A percentile compares a stretch with the other conserved stretches of the same genome.
Conservation (phyloP, 352 stramenopile genomes). For the Phytophthora uliginosa region DNA sequence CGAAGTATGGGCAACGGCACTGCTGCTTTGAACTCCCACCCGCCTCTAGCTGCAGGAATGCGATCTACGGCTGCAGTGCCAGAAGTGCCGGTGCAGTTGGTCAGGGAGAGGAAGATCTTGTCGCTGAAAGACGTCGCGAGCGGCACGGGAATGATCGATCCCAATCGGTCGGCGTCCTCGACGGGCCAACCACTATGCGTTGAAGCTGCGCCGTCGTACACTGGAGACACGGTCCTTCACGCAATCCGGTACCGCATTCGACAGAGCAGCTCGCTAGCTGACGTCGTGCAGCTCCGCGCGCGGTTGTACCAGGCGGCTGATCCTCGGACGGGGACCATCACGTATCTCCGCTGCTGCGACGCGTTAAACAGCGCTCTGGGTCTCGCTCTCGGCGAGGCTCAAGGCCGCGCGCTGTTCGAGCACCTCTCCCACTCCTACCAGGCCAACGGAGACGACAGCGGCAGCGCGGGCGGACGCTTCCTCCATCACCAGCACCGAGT, state of each 20-base stretch:
- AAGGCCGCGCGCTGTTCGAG: slow-evolving; percentile 63
- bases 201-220: slow-evolving; percentile 6
- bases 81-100: slow-evolving; percentile 12
- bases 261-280: slow-evolving; percentile 49
- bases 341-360: slow-evolving; percentile 51
- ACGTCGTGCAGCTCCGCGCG: slow-evolving; percentile 62
- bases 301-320: slow-evolving; percentile 61
- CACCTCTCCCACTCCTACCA: slow-evolving; percentile 42
- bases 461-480: slow-evolving; percentile 46
- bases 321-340: slow-evolving; percentile 61
- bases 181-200: slow-evolving; percentile 1
- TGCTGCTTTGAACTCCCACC: background rate
- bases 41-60: slow-evolving; percentile 11
- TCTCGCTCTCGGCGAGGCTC: slow-evolving; percentile 49
- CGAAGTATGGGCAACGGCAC: slow-evolving; percentile 12
- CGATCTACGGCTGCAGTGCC: background rate
- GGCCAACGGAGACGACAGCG: slow-evolving; percentile 12
- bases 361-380: slow-evolving; percentile 48
- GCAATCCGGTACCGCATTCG: slow-evolving; percentile 57
- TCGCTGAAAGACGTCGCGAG: slow-evolving; percentile 70
- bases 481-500: slow-evolving; percentile 43
- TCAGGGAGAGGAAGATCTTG: slow-evolving; percentile 56
- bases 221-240: slow-evolving; percentile 56
- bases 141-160: slow-evolving; percentile 33
- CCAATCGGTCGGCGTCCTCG: slow-evolving; percentile 2